phyloP scores from a whole-genome alignment of 495 filamentous ascomycete genomes.

The Clohesyomyces aquaticus region DNA sequence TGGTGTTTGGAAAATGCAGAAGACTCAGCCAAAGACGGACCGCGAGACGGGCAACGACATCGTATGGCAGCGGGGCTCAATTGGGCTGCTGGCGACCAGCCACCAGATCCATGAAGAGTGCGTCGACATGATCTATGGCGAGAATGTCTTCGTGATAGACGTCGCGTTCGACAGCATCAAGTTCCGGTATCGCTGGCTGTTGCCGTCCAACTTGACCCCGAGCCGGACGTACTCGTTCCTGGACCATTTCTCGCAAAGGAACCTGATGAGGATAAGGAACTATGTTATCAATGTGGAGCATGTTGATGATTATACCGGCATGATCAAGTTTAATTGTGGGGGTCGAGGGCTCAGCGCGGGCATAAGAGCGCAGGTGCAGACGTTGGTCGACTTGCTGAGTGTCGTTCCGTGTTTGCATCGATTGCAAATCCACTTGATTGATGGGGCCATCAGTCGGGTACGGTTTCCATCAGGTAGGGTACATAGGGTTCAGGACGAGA shows the following conservation, averaged over 20 bases:
- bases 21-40: slow-evolving; percentile 27
- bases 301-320: slow-evolving; percentile 50
- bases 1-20: slow-evolving; percentile 34
- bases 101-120: slow-evolving; percentile 47
- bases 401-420: slow-evolving; percentile 27
- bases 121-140: slow-evolving; percentile 46
- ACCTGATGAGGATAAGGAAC: slow-evolving; percentile 45
- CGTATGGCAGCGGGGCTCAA: slow-evolving; percentile 47
- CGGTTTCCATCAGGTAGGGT: slow-evolving; percentile 28
- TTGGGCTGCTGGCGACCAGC: slow-evolving; percentile 35
- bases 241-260: slow-evolving; percentile 41
- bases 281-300: slow-evolving; percentile 49
- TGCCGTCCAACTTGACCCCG: slow-evolving; percentile 44
- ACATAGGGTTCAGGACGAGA: slow-evolving; percentile 33
- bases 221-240: slow-evolving; percentile 43
- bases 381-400: slow-evolving; percentile 42
- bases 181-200: slow-evolving; percentile 47
- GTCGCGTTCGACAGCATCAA: slow-evolving; percentile 54
- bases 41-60: slow-evolving; percentile 36
- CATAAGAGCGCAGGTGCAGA: slow-evolving; percentile 42
- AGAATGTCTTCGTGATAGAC: slow-evolving; percentile 55
- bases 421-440: slow-evolving; percentile 38
- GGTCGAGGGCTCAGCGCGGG: slow-evolving; percentile 45
- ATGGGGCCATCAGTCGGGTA: slow-evolving; percentile 30
- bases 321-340: slow-evolving; percentile 51